Base-by-base conservation (phyloP, 2,329 filamentous ascomycete species). In the Ophiocordyceps camponoti-leonardi region DNA sequence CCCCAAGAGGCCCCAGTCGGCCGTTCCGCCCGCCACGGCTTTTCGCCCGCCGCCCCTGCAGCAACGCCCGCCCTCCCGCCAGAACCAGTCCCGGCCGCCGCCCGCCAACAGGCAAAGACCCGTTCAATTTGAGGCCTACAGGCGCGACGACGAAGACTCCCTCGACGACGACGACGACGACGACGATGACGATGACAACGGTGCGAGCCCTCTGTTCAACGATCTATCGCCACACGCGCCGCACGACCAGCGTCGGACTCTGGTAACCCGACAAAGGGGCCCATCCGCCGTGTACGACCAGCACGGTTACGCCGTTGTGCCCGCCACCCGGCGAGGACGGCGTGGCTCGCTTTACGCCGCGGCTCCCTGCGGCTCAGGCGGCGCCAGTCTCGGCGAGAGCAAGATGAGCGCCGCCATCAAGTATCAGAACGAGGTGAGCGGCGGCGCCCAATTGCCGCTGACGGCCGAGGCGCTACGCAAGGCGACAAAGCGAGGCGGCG, bases 401-500 rank as follows among this genome's bases (percentile, higher is more conserved):
- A 67, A 61, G 47, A 66, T 68, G 44, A 43, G 56, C 44, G 55
- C 58, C 37, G 62, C 62, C 19, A 42, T 61, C 41, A 52, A 52
- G 26, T 79, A 80, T 54, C 75, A 78, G 53, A 67, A 76, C 18
- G 66, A 71, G 4, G 63, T 73, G 6, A 65, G 56, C 40, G 71
- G 69, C 31, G 67, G 63, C 7, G 56, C 66, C 3, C 54, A 59
- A 35, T 53, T 71, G 45, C 67, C 68, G 2, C 58, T 81, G 46
- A 81, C 77, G 4, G 70, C 69, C 2, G 76, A 78, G 47, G 62
- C 65, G 13, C 63, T 81, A 23, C 69, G 66, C 50, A 73, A 67
- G 55, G 71, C 66, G 26, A 67, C 60, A 50, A 68, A 65, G 53
- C 58, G 55, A 45, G 67, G 62, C 49, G 67, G 64, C 48, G 67